phyloP scores from a whole-genome alignment of 352 stramenopile genomes.

The Albugo laibachii region DNA sequence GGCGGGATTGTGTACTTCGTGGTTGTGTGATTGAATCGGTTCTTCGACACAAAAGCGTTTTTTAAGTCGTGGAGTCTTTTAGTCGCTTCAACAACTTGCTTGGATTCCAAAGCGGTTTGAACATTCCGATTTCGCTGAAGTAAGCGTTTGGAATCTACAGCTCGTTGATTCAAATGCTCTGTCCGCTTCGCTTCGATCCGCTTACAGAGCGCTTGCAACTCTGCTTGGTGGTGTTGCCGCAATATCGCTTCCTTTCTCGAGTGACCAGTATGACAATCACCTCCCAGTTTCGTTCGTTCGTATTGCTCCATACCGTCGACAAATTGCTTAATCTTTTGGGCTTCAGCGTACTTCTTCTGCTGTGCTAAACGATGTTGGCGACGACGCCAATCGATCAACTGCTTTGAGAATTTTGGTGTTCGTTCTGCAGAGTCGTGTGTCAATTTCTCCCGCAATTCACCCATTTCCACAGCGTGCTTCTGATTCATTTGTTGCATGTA shows the following conservation, averaged over 20 bases:
- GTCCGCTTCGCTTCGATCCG: constrained; percentile 85
- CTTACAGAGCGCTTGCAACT: constrained; percentile 86
- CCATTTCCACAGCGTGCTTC: constrained; percentile 70
- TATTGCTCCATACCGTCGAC: constrained; percentile 86
- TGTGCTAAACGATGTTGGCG: constrained; percentile 86
- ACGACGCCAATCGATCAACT: constrained; percentile 88
- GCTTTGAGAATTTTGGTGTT: constrained; percentile 83
- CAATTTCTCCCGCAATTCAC: constrained; percentile 78
- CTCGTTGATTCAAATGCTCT: constrained; percentile 86
- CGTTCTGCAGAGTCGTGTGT: constrained; percentile 73
- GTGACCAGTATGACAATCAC: constrained; percentile 59
- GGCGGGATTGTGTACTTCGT: constrained; percentile 52
- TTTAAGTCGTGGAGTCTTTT: constrained; percentile 68
- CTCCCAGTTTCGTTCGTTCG: constrained; percentile 77
- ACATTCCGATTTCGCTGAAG: constrained; percentile 92
- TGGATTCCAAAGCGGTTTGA: constrained; percentile 83
- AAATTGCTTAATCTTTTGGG: constrained; percentile 90
- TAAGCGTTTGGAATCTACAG: constrained; percentile 85
- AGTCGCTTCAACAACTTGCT: constrained; percentile 67
- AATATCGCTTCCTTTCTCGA: constrained; percentile 81
- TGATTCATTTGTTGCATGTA: constrained; percentile 91
- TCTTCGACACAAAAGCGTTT: constrained; percentile 51
- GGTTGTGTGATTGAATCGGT: constrained; percentile 20
- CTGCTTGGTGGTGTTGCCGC: constrained; percentile 80
- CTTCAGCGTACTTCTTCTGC: constrained; percentile 86